Evolutionary conservation across 495 filamentous ascomycete species (phyloP).

Genomic region (Lophiotrema nucula): DNA sequence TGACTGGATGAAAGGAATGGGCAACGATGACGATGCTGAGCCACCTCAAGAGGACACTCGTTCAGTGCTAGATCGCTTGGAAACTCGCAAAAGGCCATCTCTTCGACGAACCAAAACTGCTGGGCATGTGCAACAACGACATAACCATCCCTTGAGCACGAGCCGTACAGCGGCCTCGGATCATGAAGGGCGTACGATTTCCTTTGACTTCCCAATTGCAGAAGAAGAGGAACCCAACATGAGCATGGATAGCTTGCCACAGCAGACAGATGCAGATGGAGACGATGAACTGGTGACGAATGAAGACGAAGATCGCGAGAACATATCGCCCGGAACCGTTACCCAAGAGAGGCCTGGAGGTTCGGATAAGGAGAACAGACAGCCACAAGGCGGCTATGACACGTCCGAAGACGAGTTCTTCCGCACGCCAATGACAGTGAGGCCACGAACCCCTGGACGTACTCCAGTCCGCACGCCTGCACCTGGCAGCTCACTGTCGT

Average conservation of each 20-base stretch:
- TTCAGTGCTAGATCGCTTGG: constrained; percentile 57
- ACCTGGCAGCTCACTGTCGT: constrained; percentile 15
- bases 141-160: constrained; percentile 53
- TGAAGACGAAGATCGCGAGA: constrained; percentile 53
- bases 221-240: constrained; percentile 40
- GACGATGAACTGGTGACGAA: constrained; percentile 89
- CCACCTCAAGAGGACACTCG: constrained; percentile 63
- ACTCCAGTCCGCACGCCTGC: constrained; percentile 12
- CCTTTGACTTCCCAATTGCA: constrained; percentile 21
- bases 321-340: constrained; percentile 31
- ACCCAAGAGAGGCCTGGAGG: constrained; percentile 16
- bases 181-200: constrained; percentile 50
- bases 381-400: constrained; percentile 1
- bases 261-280: constrained; percentile 75
- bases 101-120: constrained; percentile 38
- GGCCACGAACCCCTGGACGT: constrained; percentile 14
- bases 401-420: constrained; percentile 35
- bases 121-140: constrained; percentile 6
- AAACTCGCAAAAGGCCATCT: constrained; percentile 44
- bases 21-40: constrained; percentile 60
- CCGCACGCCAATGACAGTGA: constrained; percentile 38
- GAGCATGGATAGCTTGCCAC: constrained; percentile 46
- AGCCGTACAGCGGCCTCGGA: constrained; percentile 57
- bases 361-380: constrained; percentile 23
- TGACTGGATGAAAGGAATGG: constrained; percentile 79